phyloP scores from a whole-genome alignment of 768 basidiomycete genomes.

The Lentinula edodes region DNA sequence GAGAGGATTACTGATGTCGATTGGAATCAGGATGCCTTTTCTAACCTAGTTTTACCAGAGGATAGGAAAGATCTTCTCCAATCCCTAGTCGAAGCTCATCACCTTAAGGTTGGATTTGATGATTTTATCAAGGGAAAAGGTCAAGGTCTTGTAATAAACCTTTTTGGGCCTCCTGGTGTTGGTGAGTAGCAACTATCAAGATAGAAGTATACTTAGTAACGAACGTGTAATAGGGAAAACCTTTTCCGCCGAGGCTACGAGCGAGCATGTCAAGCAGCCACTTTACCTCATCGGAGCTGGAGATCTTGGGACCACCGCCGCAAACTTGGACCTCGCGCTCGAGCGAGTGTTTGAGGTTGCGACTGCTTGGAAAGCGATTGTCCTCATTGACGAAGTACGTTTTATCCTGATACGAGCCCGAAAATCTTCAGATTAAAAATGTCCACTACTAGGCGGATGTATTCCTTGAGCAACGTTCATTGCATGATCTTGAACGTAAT shows the following conservation, averaged over 20 bases:
- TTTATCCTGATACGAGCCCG: too few species aligned
- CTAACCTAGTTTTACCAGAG: constrained; percentile 52
- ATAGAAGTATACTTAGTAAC: not conserved
- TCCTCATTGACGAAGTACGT: constrained; percentile 47
- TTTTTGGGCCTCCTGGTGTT: constrained; percentile 56
- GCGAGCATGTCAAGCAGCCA: constrained; percentile 48
- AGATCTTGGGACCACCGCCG: constrained; percentile 45
- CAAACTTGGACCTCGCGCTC: constrained; percentile 35
- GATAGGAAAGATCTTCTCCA: constrained; percentile 49
- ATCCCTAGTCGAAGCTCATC: constrained; percentile 55
- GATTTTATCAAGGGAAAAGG: constrained; percentile 65
- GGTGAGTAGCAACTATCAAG: constrained; percentile 24
- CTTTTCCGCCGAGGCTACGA: constrained; percentile 55
- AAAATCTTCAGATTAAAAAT: not conserved
- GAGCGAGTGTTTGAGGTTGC: constrained; percentile 46
- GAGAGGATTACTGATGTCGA: constrained; percentile 46
- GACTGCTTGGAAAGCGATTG: constrained; percentile 56
- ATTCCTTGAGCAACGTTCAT: constrained; percentile 63
- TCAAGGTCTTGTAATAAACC: constrained; percentile 51
- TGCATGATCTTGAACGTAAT: constrained; percentile 61
- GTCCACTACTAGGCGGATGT: constrained; percentile 46
- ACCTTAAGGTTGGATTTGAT: constrained; percentile 45
- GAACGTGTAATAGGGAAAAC: constrained; percentile 36
- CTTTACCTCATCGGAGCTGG: constrained; percentile 51
- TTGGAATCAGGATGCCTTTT: constrained; percentile 55